Conservation (phyloP, 495 filamentous ascomycete species). For the Letharia lupina region DNA sequence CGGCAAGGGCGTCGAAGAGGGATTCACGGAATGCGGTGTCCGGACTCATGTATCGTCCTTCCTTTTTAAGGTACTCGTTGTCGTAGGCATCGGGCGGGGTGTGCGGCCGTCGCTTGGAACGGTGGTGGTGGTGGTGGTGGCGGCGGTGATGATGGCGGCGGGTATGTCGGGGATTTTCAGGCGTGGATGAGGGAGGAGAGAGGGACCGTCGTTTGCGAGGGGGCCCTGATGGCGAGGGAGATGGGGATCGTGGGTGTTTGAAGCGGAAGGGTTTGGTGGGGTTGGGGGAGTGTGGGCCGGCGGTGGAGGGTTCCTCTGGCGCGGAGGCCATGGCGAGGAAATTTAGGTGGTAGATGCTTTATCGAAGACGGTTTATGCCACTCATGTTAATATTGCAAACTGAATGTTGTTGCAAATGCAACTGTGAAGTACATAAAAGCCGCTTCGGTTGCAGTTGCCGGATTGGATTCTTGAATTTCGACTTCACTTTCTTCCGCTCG, state of each 20-base stretch:
- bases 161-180: not conserved
- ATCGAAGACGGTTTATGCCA: not conserved
- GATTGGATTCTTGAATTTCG: not conserved
- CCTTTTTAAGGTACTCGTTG: conserved; percentile 17
- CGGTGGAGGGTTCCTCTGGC: conserved; percentile 12
- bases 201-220: not conserved
- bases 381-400: not conserved
- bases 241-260: conserved; percentile 16
- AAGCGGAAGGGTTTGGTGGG: conserved; percentile 23
- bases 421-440: not conserved
- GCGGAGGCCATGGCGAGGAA: conserved; percentile 15
- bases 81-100: conserved; percentile 23
- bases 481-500: not conserved
- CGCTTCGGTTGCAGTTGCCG: conserved; percentile 5
- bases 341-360: not conserved
- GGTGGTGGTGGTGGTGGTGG: conserved; percentile 33
- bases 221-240: not conserved
- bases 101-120: conserved; percentile 22
- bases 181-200: conserved; percentile 2
- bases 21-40: conserved; percentile 81
- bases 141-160: conserved; percentile 27
- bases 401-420: not conserved
- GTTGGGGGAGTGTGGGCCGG: conserved; percentile 14
- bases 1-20: conserved; percentile 97
- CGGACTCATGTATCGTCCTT: conserved; percentile 37